Evolutionary conservation across 2,329 filamentous ascomycete genomes (phyloP), one percentile per base, ranked within the genome.

Genomic region (Trichoderma sp.): DNA sequence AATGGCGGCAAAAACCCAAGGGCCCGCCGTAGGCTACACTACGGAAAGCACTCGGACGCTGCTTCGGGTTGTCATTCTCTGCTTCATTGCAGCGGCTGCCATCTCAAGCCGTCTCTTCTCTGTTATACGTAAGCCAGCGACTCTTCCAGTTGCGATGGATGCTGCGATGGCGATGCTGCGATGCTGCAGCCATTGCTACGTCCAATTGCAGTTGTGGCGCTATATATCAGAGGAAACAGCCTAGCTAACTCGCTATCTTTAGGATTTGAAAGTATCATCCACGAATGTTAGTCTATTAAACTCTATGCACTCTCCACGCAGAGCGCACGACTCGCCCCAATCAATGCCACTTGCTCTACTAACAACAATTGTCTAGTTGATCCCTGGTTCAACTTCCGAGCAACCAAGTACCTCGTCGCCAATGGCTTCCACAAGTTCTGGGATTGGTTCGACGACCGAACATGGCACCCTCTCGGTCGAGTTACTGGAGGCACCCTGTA

Each of bases 361-460:
- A 71, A 26, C 75, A 65, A 67, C 51, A 51, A 21, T 24, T 14
- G 18, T 79, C 58, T 80, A 99, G 95, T 99, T 85, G 96, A 99
- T 84, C 96, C 96, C 43, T 99, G 96, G 96, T 99, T 99, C 86
- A 99, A 99, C 84, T 99, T 99, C 84, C 89, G 96, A 83, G 96
- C 96, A 76, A 98, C 96, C 71, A 98, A 98, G 84, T 98, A 99
- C 80, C 89, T 99, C 71, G 93, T 99, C 71, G 90, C 95, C 80
- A 90, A 99, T 90, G 96, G 96, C 78, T 98, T 99, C 85, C 97
- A 97, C 83, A 94, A 93, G 83, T 99, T 99, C 82, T 99, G 96
- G 96, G 95, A 99, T 83, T 99, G 96, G 96, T 99, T 99, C 80
- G 96, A 99, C 84, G 96, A 99, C 86, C 91, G 96, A 86, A 99